Percentiles rank a stretch among this genome's conserved stretches.
phyloP scores from a whole-genome alignment of 1,139 yeast species.

The Diutina siamensis region DNA sequence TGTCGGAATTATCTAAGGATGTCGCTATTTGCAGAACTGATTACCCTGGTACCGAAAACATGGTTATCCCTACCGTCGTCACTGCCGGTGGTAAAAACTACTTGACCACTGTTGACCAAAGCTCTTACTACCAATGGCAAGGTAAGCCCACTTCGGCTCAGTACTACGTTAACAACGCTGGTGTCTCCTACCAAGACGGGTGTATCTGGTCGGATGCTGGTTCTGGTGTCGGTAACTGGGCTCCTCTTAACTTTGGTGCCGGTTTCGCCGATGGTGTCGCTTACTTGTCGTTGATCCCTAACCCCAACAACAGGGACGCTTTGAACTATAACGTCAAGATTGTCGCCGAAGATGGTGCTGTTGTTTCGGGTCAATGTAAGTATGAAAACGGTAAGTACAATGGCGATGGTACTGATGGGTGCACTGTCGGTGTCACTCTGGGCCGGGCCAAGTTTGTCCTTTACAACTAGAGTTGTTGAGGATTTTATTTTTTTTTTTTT shows the following conservation, averaged over 20 bases:
- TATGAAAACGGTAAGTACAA: slow-evolving; percentile 54
- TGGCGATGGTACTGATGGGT: slow-evolving; percentile 60
- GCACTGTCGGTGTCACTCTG: slow-evolving; percentile 59
- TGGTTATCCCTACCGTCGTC: slow-evolving; percentile 71
- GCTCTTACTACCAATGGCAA: slow-evolving; percentile 51
- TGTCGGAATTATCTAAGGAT: slow-evolving; percentile 38
- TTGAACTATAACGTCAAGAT: slow-evolving; percentile 63
- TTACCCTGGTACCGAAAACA: slow-evolving; percentile 83
- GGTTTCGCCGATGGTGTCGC: slow-evolving; percentile 52
- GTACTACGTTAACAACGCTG: slow-evolving; percentile 74
- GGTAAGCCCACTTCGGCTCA: slow-evolving; percentile 64
- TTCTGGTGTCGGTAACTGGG: slow-evolving; percentile 72
- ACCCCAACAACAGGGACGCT: slow-evolving; percentile 57
- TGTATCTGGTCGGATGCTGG: slow-evolving; percentile 66
- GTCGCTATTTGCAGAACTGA: slow-evolving; percentile 81
- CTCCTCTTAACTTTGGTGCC: slow-evolving; percentile 71
- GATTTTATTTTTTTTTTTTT: background rate
- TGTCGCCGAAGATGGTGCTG: slow-evolving; percentile 42
- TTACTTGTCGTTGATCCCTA: slow-evolving; percentile 69
- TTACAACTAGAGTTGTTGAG: slow-evolving; percentile 19
- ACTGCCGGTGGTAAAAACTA: slow-evolving; percentile 45
- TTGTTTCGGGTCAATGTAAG: slow-evolving; percentile 47
- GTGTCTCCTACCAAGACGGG: slow-evolving; percentile 61
- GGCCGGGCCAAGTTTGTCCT: slow-evolving; percentile 64
- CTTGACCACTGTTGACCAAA: slow-evolving; percentile 55